Percentiles rank a stretch among this genome's conserved stretches.
Evolutionary conservation across 192 early-diverging fungal genomes (phyloP).

Genomic region (Lobosporangium transversale): DNA sequence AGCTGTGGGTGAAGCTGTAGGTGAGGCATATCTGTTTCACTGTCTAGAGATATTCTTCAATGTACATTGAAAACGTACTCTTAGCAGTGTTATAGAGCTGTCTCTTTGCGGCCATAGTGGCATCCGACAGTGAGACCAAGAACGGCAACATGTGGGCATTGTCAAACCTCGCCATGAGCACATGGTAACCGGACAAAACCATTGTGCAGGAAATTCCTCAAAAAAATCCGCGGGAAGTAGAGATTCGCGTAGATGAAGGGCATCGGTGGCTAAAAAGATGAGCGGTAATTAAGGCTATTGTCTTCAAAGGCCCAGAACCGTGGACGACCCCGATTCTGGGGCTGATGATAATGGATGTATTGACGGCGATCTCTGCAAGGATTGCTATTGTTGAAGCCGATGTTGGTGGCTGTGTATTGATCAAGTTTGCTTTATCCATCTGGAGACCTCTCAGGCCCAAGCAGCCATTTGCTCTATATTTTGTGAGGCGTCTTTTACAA

Average conservation of each 20-base stretch:
- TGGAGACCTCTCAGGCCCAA: background rate
- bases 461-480: constrained; percentile 9
- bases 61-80: constrained; percentile 11
- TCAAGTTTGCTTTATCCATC: too few species aligned
- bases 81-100: background rate
- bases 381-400: too few species aligned
- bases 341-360: background rate
- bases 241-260: constrained; percentile 29
- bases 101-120: constrained; percentile 10
- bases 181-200: constrained; percentile 28
- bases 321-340: background rate
- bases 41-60: constrained; percentile 8
- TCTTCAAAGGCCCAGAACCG: constrained; percentile 5
- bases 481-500: constrained; percentile 5
- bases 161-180: background rate
- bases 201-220: constrained; percentile 43
- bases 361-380: background rate
- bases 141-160: constrained; percentile 9
- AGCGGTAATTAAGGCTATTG: constrained; percentile 19
- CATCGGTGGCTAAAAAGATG: constrained; percentile 57
- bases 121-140: constrained; percentile 12
- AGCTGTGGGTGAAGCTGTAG: too few species aligned
- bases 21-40: background rate
- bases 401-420: too few species aligned
- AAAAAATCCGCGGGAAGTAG: constrained; percentile 16